phyloP scores from a whole-genome alignment of 208 protist species.

The Trypanosoma conorhini region DNA sequence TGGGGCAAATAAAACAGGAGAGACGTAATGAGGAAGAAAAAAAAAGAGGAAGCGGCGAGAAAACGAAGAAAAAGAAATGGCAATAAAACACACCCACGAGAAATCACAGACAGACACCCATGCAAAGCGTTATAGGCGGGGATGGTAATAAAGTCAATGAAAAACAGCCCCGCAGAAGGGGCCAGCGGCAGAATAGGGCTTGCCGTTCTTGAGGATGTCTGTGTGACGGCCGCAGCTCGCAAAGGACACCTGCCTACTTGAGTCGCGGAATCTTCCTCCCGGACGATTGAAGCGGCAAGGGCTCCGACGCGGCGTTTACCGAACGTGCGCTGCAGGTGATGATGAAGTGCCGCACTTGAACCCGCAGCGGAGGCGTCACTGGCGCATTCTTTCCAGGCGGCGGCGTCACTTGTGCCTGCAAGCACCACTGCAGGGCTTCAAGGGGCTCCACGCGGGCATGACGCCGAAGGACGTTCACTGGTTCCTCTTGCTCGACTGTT shows the following conservation, averaged over 20 bases:
- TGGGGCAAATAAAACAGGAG: neutral
- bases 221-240: neutral
- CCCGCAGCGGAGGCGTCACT: slow-evolving; percentile 34
- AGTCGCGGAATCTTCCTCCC: neutral
- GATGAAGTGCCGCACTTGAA: slow-evolving; percentile 72
- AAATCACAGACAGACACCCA: neutral
- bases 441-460: slow-evolving; percentile 46
- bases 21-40: neutral
- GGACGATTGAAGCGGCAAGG: neutral
- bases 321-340: slow-evolving; percentile 76
- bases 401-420: slow-evolving; percentile 20
- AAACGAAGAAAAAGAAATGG: neutral
- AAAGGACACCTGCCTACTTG: slow-evolving; percentile 1
- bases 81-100: too few relatives aligned
- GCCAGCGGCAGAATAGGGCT: neutral
- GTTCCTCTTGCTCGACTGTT: slow-evolving; percentile 10
- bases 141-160: neutral
- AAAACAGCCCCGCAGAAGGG: neutral
- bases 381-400: neutral
- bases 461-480: slow-evolving; percentile 36
- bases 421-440: slow-evolving; percentile 46
- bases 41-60: neutral
- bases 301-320: slow-evolving; percentile 38
- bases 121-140: neutral
- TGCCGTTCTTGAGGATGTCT: neutral